Evolutionary conservation across 192 early-diverging fungal genomes (phyloP), one percentile per base, ranked within the genome.

Genomic region (Diversispora epigaea): DNA sequence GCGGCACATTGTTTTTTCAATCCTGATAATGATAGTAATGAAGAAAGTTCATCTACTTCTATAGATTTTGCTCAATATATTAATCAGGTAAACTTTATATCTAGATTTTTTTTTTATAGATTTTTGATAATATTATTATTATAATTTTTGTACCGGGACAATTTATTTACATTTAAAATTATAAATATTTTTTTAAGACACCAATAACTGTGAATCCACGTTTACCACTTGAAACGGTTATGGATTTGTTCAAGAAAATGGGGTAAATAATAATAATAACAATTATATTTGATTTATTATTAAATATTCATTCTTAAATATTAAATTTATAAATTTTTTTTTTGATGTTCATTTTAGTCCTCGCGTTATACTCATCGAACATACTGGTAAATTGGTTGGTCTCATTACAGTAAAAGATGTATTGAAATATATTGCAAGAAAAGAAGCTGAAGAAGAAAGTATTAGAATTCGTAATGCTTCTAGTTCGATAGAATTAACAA

Each of bases 231-330:
- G 93, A 93, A 69, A 92, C 91, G 0, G 90, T 91, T 0, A 84
- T 93, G 75, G 91, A 93, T 80, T 86, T 95, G 54, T 95, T 95
- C 76, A 91, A 91, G 66, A 93, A 95, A 81, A 85, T 94, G 65
- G 93, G 92, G 84, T 85, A 64, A 32, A 32, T 32, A 32, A 32
- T 32, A 32, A 32, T 32, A 32, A 2, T 32, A n/a, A n/a, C 64
- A 43, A 43, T 64, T 43, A 19, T 22, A 8, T 21, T n/a, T 52
- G 32, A 6, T 64, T 10, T 45, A 17, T 15, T 19, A 0, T 58
- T 19, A 55, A 8, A 49, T 41, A 49, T 50, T 61, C 17, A 44
- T 46, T 55, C 41, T 6, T 55, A 19, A 15, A 3, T 39, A 12
- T 6, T 52, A 43, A n/a, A 61, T 46, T 60, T 56, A 52, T 52